A percentile compares a stretch with the other conserved stretches of the same genome.
Conservation (phyloP, 331 rosid genomes). For the Quercus tomentella region DNA sequence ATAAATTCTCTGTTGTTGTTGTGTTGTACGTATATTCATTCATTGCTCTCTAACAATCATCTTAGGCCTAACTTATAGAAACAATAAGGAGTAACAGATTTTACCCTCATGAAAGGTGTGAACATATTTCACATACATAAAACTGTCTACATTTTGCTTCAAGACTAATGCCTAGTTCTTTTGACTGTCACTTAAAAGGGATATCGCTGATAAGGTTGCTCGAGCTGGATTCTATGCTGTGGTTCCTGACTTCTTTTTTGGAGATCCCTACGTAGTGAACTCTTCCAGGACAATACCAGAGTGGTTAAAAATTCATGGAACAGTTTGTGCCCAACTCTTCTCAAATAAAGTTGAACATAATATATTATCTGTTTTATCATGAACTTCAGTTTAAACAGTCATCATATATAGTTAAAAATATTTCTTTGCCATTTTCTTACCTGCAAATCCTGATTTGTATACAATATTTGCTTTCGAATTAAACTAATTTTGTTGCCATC, state of each 20-base stretch:
- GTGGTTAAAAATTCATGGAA: conserved; percentile 5
- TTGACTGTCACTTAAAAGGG: neutral
- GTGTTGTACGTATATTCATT: neutral
- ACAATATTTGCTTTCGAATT: neutral
- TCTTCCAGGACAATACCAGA: neutral
- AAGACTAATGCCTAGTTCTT: neutral
- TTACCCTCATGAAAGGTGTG: neutral
- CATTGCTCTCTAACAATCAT: neutral
- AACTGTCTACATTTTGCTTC: neutral
- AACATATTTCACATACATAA: neutral
- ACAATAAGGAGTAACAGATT: neutral
- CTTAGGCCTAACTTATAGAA: neutral
- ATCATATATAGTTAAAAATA: neutral
- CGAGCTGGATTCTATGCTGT: neutral
- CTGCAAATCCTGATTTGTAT: neutral
- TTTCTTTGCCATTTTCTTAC: neutral
- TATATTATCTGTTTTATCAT: neutral
- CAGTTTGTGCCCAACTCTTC: neutral
- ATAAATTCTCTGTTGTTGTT: neutral
- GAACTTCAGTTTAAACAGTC: neutral
- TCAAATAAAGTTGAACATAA: neutral
- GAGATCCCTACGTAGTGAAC: neutral
- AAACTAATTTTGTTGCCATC: neutral
- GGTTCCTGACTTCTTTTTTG: conserved; percentile 5
- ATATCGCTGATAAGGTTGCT: neutral